phyloP scores from a whole-genome alignment of 2,329 filamentous ascomycete genomes.

The Ophiostoma pallidulum region DNA sequence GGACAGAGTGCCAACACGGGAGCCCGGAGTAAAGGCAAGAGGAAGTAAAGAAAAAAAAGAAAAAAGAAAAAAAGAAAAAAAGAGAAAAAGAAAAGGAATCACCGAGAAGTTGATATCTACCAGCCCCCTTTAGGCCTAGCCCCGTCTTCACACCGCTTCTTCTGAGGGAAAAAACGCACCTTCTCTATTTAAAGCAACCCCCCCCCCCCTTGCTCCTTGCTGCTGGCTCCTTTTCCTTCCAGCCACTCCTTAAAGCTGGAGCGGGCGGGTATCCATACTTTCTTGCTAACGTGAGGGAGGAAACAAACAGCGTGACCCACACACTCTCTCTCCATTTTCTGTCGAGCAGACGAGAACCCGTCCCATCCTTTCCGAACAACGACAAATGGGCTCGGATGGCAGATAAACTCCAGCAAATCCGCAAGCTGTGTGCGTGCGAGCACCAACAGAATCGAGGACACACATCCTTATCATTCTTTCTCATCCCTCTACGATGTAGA shows the following conservation, averaged over 20 bases:
- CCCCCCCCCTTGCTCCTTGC: neutral
- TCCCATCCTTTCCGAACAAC: no score
- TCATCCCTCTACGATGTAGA: no score
- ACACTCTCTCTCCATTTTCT: no score
- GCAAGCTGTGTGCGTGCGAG: no score
- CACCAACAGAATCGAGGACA: no score
- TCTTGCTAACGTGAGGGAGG: conserved; percentile 3
- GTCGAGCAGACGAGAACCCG: no score
- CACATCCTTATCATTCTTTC: no score
- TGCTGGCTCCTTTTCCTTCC: neutral
- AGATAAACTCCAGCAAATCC: no score
- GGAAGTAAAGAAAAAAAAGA: neutral
- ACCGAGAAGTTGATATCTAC: conserved; percentile 12
- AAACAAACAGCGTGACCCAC: no score
- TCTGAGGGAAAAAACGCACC: conserved; percentile 1
- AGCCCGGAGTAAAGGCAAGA: no score
- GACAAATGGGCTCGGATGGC: no score
- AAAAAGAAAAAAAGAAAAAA: neutral
- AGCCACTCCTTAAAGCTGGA: conserved; percentile 3
- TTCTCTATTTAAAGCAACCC: conserved; percentile 12
- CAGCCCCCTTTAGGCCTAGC: conserved; percentile 14
- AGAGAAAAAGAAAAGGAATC: conserved; percentile 2
- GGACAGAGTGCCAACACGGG: no score
- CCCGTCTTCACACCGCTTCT: conserved; percentile 15
- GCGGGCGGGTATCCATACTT: conserved; percentile 8